Evolutionary conservation across 1,139 yeast species (phyloP).

Genomic region (Hemisphaericaspora lyxosophila): DNA sequence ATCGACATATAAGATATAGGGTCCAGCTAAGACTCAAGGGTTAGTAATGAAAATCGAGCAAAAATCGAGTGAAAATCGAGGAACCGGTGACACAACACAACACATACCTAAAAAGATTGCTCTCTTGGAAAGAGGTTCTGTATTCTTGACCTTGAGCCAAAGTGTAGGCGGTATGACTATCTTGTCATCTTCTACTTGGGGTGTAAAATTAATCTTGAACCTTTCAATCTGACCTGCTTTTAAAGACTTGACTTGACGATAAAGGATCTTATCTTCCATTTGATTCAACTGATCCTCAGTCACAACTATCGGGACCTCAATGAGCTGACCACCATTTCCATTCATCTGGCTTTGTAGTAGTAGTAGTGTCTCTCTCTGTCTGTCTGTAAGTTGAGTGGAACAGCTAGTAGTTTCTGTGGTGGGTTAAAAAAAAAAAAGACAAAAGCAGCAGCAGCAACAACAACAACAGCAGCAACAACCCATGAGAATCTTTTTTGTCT

Average conservation of each 20-base stretch:
- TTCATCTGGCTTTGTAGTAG: no score
- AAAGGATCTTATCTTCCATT: slow-evolving; percentile 26
- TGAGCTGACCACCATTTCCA: slow-evolving; percentile 2
- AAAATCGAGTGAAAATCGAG: no score
- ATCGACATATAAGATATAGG: slow-evolving; percentile 84
- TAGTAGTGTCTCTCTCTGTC: no score
- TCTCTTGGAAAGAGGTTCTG: slow-evolving; percentile 70
- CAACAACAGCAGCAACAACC: no score
- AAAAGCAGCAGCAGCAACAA: no score
- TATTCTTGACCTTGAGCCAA: slow-evolving; percentile 71
- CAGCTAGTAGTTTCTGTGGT: no score
- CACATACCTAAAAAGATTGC: slow-evolving; percentile 67
- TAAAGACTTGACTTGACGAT: slow-evolving; percentile 32
- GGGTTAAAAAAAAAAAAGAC: no score
- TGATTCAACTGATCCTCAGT: slow-evolving; percentile 13
- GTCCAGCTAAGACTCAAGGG: slow-evolving; percentile 56
- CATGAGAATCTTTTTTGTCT: no score
- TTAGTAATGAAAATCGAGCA: slow-evolving; percentile 1
- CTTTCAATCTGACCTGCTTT: slow-evolving; percentile 42
- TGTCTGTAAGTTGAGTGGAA: no score
- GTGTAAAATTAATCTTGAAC: slow-evolving; percentile 35
- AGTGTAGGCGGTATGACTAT: slow-evolving; percentile 26
- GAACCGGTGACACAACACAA: no score
- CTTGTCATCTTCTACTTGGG: slow-evolving; percentile 22
- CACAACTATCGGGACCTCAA: slow-evolving; percentile 13